A percentile compares a stretch with the other conserved stretches of the same genome.
These are phyloP conservation scores for Hericium coralloides DNA, from an alignment of 768 basidiomycete genomes.

Conservation along the genomic window DNA sequence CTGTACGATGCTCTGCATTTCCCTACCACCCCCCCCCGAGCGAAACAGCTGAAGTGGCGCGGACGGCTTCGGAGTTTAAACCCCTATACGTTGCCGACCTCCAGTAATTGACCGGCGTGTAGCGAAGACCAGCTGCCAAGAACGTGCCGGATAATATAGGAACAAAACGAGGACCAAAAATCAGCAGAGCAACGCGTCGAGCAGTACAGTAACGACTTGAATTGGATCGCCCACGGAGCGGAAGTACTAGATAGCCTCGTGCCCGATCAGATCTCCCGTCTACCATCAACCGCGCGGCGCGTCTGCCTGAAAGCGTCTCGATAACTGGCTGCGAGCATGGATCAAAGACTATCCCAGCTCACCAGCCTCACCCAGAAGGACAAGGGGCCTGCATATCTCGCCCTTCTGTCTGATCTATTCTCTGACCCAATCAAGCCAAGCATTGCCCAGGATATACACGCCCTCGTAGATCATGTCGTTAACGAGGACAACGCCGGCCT, in stretches of 20 bases:
- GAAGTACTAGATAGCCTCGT: too few relatives aligned
- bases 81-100: too few relatives aligned
- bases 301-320: not conserved
- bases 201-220: too few relatives aligned
- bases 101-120: not conserved
- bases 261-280: too few relatives aligned
- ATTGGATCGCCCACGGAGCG: too few relatives aligned
- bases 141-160: not conserved
- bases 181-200: not conserved
- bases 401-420: slow-evolving; percentile 62
- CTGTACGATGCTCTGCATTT: too few relatives aligned
- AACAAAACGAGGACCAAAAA: not conserved
- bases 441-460: slow-evolving; percentile 50
- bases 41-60: too few relatives aligned
- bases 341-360: slow-evolving; percentile 54
- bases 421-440: slow-evolving; percentile 36
- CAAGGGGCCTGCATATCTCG: slow-evolving; percentile 66
- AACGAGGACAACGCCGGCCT: slow-evolving; percentile 69
- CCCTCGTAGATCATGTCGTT: slow-evolving; percentile 71
- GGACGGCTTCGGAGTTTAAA: too few relatives aligned
- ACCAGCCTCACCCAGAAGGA: slow-evolving; percentile 71
- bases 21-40: too few relatives aligned
- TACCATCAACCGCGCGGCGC: not conserved
- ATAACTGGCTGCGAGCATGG: slow-evolving; percentile 36
- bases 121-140: not conserved